Evolutionary conservation across 2,329 filamentous ascomycete genomes (phyloP).

Genomic region (Ilyonectria destructans): DNA sequence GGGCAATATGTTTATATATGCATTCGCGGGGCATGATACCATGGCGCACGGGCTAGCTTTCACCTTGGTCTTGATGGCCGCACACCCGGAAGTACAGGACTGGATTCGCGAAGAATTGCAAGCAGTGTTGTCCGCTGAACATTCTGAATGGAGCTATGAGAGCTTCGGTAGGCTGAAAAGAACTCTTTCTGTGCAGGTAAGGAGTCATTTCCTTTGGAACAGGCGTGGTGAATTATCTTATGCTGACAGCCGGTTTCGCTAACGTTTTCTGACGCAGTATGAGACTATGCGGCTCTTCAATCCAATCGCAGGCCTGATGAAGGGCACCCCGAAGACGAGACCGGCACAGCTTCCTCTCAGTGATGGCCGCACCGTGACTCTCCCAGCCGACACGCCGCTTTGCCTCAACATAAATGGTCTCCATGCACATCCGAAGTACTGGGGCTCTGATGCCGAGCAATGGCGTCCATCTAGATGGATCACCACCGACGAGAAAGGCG

Average conservation of each 20-base stretch:
- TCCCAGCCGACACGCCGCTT: neutral
- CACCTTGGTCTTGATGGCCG: neutral
- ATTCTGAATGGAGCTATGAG: neutral
- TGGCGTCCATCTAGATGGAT: neutral
- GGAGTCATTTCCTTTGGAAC: neutral
- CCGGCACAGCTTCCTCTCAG: neutral
- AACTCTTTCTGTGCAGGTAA: neutral
- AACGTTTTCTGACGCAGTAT: neutral
- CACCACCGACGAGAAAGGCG: neutral
- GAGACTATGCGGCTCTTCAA: neutral
- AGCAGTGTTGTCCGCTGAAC: neutral
- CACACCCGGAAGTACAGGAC: neutral
- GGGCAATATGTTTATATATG: constrained; percentile 1
- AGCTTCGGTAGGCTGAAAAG: neutral
- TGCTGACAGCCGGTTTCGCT: neutral
- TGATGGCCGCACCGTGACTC: neutral
- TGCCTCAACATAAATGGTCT: neutral
- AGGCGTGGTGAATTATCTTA: no score
- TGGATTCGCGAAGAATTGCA: neutral
- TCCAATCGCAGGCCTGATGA: neutral
- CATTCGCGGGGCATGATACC: neutral
- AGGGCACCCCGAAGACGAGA: neutral
- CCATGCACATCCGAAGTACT: neutral
- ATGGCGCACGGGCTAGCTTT: neutral
- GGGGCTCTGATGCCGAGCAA: neutral